Conservation (phyloP, 305 asterid species). For the Solanum hybrid region DNA sequence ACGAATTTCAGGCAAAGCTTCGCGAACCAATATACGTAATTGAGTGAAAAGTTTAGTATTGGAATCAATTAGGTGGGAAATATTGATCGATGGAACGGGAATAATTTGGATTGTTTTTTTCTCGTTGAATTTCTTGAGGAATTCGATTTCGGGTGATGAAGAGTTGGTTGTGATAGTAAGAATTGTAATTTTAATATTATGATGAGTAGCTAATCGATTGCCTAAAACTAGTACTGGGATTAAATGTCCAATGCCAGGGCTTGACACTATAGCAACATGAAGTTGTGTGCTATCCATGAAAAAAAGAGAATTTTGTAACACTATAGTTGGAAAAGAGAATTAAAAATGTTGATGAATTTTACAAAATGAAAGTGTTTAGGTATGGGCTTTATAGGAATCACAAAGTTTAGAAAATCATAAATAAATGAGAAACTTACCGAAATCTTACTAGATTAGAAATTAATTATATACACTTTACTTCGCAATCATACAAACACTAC, state of each 20-base stretch:
- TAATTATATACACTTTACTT: no score
- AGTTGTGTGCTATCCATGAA: background rate
- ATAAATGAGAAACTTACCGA: background rate
- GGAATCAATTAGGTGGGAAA: background rate
- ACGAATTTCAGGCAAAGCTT: background rate
- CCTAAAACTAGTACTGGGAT: background rate
- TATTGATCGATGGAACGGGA: background rate
- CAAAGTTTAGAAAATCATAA: background rate
- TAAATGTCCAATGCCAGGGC: slow-evolving; percentile 12
- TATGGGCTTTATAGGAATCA: background rate
- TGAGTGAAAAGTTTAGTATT: background rate
- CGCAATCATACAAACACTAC: no score
- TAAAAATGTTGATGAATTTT: background rate
- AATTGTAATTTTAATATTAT: slow-evolving; percentile 1
- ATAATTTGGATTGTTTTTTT: background rate
- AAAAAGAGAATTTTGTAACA: background rate
- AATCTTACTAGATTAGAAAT: no score
- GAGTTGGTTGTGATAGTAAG: slow-evolving; percentile 5
- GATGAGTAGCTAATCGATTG: background rate
- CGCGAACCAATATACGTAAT: background rate
- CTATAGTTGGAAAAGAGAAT: background rate
- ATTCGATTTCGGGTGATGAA: background rate
- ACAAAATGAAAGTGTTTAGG: background rate
- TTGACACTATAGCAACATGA: slow-evolving; percentile 8
- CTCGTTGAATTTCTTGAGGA: background rate